Conservation (phyloP, 1,284 basidiomycete genomes). For the Cutaneotrichosporon sp. region DNA sequence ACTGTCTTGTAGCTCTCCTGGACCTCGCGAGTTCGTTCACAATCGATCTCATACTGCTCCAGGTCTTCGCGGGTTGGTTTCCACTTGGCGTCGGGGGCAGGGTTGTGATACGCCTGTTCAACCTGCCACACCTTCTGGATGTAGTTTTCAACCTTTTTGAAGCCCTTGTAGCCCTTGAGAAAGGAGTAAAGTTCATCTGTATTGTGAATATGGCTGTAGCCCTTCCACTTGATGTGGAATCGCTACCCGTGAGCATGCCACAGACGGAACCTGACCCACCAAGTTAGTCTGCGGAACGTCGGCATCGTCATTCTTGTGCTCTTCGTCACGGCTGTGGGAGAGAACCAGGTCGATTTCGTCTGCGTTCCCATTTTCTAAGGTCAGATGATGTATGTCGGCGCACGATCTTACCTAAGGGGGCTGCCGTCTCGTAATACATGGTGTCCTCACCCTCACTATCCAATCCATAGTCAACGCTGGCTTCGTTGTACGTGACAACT, state of each 20-base stretch:
- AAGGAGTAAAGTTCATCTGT: constrained; percentile 96
- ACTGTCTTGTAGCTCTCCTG: constrained; percentile 86
- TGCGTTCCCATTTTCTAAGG: constrained; percentile 21
- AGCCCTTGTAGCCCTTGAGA: constrained; percentile 62
- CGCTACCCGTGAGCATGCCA: constrained; percentile 61
- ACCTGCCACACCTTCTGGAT: constrained; percentile 71
- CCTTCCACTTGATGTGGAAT: constrained; percentile 94
- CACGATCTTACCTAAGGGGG: constrained; percentile 16
- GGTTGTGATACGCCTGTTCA: constrained; percentile 63
- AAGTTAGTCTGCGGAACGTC: constrained; percentile 81
- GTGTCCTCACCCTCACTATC: constrained; percentile 69
- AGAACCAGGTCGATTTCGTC: constrained; percentile 88
- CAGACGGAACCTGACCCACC: constrained; percentile 52
- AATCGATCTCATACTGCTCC: constrained; percentile 81
- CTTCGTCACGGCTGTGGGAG: constrained; percentile 74
- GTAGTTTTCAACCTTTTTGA: constrained; percentile 98
- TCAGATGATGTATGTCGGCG: background rate
- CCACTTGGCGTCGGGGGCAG: constrained; percentile 50
- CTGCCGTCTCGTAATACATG: constrained; percentile 59
- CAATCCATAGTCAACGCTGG: constrained; percentile 51
- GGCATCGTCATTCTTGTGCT: constrained; percentile 63
- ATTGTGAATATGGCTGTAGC: constrained; percentile 88
- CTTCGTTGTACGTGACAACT: constrained; percentile 67
- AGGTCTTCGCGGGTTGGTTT: constrained; percentile 78
- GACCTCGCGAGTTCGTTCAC: constrained; percentile 83